Percentiles rank a stretch among this genome's conserved stretches.
phyloP scores from a whole-genome alignment of 1,139 yeast species.

The Pichia sp. region DNA sequence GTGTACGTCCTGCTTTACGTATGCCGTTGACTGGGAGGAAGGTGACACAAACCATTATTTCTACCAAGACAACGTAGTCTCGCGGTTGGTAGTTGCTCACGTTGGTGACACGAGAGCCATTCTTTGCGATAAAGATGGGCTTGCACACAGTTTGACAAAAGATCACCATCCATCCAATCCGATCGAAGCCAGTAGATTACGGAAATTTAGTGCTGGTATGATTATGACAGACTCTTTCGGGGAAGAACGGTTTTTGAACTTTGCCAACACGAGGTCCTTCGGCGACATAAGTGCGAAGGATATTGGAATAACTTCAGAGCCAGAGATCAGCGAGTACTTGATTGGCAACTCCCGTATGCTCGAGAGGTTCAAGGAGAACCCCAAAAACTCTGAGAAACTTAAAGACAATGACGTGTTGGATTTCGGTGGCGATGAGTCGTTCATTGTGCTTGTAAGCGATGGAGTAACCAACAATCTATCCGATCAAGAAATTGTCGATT shows the following conservation, averaged over 20 bases:
- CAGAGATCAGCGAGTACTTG: constrained; percentile 68
- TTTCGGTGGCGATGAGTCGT: constrained; percentile 76
- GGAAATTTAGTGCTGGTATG: constrained; percentile 67
- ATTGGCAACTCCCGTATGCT: constrained; percentile 50
- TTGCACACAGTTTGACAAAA: constrained; percentile 72
- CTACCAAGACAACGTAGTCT: constrained; percentile 57
- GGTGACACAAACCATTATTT: constrained; percentile 52
- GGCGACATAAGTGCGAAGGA: constrained; percentile 82
- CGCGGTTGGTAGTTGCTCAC: constrained; percentile 76
- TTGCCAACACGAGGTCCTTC: constrained; percentile 90
- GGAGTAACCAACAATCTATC: constrained; percentile 78
- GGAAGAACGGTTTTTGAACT: constrained; percentile 76
- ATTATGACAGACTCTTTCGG: constrained; percentile 91
- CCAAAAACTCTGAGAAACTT: constrained; percentile 26
- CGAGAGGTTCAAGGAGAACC: constrained; percentile 32
- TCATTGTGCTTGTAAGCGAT: constrained; percentile 73
- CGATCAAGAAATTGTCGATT: constrained; percentile 89
- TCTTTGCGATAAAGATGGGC: constrained; percentile 69
- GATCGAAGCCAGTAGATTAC: constrained; percentile 66
- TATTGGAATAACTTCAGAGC: constrained; percentile 88
- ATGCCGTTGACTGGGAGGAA: constrained; percentile 43
- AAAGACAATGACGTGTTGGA: constrained; percentile 45
- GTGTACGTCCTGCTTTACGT: constrained; percentile 72
- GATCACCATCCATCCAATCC: constrained; percentile 88
- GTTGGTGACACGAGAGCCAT: constrained; percentile 96